phyloP scores from a whole-genome alignment of 208 protist genomes.

The Strigomonas culicis region DNA sequence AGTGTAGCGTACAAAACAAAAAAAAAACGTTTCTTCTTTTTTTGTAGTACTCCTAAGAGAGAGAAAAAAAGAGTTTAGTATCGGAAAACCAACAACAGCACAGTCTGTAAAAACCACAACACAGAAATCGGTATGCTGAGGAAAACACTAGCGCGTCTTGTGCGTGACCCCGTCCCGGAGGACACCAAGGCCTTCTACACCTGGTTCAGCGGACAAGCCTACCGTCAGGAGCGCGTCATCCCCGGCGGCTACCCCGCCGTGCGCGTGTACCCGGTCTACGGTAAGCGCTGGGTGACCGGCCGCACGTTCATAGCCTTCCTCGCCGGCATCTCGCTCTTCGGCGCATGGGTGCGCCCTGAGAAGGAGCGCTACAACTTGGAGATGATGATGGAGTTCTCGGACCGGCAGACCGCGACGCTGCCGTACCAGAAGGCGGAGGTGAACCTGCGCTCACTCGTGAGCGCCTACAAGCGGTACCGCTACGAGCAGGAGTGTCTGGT shows the following conservation, averaged over 20 bases:
- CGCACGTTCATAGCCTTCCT: slow-evolving; percentile 83
- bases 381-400: slow-evolving; percentile 85
- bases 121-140: slow-evolving; percentile 61
- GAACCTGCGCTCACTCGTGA: slow-evolving; percentile 72
- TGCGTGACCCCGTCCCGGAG: slow-evolving; percentile 81
- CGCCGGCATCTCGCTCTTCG: slow-evolving; percentile 82
- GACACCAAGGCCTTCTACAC: slow-evolving; percentile 90
- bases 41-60: no score
- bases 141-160: slow-evolving; percentile 40
- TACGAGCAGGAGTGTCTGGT: slow-evolving; percentile 89
- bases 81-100: no score
- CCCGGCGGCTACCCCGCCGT: slow-evolving; percentile 84
- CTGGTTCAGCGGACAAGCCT: slow-evolving; percentile 89
- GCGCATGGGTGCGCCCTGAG: slow-evolving; percentile 81
- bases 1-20: no score
- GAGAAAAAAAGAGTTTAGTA: no score
- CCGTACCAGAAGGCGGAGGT: slow-evolving; percentile 88
- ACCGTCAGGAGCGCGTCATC: slow-evolving; percentile 86
- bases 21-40: no score
- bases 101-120: no score
- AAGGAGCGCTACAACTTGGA: slow-evolving; percentile 89
- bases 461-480: slow-evolving; percentile 82
- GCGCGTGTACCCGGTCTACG: slow-evolving; percentile 87
- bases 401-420: slow-evolving; percentile 74
- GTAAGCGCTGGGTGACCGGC: slow-evolving; percentile 88